Evolutionary conservation across 805 yeast genomes (phyloP).

Genomic region (Tetrapisispora namnaoensis): DNA sequence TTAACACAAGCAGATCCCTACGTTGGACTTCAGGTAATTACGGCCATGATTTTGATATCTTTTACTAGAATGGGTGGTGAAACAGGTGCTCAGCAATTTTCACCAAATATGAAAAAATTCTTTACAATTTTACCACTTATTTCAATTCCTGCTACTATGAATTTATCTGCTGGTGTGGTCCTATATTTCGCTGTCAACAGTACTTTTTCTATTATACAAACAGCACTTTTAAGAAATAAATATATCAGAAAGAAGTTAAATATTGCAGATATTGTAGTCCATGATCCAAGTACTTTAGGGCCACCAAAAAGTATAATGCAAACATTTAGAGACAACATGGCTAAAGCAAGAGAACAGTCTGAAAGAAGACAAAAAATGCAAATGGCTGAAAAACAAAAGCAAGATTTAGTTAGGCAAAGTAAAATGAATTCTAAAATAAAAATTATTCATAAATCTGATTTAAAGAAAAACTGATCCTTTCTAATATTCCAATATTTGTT

Average conservation of each 20-base stretch:
- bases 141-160: conserved; percentile 83
- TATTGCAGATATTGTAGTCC: conserved; percentile 52
- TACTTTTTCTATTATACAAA: conserved; percentile 61
- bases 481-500: not conserved
- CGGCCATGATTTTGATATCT: conserved; percentile 67
- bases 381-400: conserved; percentile 28
- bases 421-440: conserved; percentile 23
- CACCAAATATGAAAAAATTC: conserved; percentile 56
- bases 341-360: conserved; percentile 32
- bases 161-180: conserved; percentile 75
- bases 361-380: conserved; percentile 31
- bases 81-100: conserved; percentile 64
- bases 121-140: conserved; percentile 68
- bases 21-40: conserved; percentile 71
- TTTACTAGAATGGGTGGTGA: conserved; percentile 86
- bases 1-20: conserved; percentile 83
- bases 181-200: conserved; percentile 81
- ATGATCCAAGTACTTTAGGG: conserved; percentile 29
- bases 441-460: conserved; percentile 22
- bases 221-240: conserved; percentile 50
- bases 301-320: conserved; percentile 29
- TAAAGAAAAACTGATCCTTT: conserved; percentile 7
- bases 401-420: conserved; percentile 25
- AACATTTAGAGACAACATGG: conserved; percentile 33
- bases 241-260: conserved; percentile 47